phyloP scores from a whole-genome alignment of 495 filamentous ascomycete species.

The Baudoinia panamericana region DNA sequence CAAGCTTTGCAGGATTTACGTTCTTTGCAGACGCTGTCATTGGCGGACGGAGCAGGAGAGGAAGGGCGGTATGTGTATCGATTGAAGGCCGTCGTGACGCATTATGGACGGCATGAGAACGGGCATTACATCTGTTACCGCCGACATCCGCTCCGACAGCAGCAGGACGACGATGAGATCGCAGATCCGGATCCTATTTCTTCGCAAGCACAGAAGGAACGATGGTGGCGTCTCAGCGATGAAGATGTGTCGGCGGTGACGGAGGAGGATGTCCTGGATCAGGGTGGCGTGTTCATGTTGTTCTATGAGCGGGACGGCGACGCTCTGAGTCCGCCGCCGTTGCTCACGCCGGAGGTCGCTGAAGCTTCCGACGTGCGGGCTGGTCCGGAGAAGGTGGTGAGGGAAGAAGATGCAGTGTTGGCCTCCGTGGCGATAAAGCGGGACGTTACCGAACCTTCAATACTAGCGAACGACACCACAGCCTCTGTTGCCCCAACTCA shows the following conservation, averaged over 20 bases:
- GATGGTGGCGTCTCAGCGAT: constrained; percentile 80
- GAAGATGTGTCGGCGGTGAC: constrained; percentile 62
- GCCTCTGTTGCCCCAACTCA: constrained; percentile 83
- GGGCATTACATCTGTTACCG: constrained; percentile 92
- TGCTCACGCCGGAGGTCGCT: no score
- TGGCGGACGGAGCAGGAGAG: constrained; percentile 36
- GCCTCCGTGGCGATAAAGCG: no score
- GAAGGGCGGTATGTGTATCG: constrained; percentile 48
- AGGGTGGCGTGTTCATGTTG: constrained; percentile 89
- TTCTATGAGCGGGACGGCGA: constrained; percentile 63
- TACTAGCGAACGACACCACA: no score
- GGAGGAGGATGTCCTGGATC: constrained; percentile 58
- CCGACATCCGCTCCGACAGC: constrained; percentile 37
- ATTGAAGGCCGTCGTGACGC: constrained; percentile 73
- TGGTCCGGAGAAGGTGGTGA: background rate
- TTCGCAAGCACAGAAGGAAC: constrained; percentile 4
- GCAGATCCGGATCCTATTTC: constrained; percentile 1
- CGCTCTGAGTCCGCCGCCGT: no score
- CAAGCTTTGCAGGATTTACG: no score
- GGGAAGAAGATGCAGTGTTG: no score
- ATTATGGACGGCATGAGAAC: constrained; percentile 83
- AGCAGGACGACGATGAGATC: background rate
- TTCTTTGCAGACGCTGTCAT: constrained; percentile 47
- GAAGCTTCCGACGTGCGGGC: background rate
- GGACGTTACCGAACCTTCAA: no score